Percentiles rank a stretch among this genome's conserved stretches.
phyloP scores from a whole-genome alignment of 2,329 filamentous ascomycete species.

The Aspergillus fischeri region DNA sequence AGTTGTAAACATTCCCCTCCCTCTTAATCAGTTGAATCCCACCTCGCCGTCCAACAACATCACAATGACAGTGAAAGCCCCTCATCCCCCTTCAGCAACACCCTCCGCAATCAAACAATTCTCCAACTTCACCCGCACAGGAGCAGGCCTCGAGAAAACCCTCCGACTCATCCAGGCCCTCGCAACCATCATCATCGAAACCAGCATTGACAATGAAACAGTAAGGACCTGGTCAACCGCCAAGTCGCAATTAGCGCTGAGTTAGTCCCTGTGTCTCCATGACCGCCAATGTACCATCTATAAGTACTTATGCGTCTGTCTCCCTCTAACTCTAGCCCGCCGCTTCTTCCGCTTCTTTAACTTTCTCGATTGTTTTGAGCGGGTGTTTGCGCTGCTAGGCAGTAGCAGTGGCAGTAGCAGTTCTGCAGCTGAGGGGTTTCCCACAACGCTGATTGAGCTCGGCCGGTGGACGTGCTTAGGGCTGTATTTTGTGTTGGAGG shows the following conservation, averaged over 20 bases:
- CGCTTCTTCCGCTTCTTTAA: slow-evolving; percentile 66
- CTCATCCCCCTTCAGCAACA: neutral
- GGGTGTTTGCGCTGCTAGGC: slow-evolving; percentile 44
- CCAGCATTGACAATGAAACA: slow-evolving; percentile 16
- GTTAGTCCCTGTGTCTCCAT: slow-evolving; percentile 22
- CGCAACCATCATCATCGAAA: slow-evolving; percentile 20
- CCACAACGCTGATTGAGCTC: slow-evolving; percentile 47
- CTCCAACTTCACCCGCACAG: slow-evolving; percentile 24
- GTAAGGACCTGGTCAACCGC: slow-evolving; percentile 28
- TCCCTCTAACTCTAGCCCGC: slow-evolving; percentile 38
- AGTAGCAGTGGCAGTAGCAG: too few species aligned
- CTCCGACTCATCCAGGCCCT: slow-evolving; percentile 32
- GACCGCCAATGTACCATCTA: neutral
- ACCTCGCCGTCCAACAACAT: neutral
- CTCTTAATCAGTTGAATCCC: neutral
- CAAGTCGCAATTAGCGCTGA: slow-evolving; percentile 37
- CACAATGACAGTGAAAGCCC: neutral
- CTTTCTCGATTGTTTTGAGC: slow-evolving; percentile 58
- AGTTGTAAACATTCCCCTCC: neutral
- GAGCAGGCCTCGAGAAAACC: slow-evolving; percentile 30
- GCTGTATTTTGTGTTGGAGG: slow-evolving; percentile 65
- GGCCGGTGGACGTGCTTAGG: slow-evolving; percentile 58
- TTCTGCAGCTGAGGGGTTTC: slow-evolving; percentile 15
- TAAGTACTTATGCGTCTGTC: neutral
- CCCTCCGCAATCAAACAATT: slow-evolving; percentile 16